A percentile compares a stretch with the other conserved stretches of the same genome.
phyloP scores from a whole-genome alignment of 352 stramenopile genomes.

The Thraustotheca clavata region DNA sequence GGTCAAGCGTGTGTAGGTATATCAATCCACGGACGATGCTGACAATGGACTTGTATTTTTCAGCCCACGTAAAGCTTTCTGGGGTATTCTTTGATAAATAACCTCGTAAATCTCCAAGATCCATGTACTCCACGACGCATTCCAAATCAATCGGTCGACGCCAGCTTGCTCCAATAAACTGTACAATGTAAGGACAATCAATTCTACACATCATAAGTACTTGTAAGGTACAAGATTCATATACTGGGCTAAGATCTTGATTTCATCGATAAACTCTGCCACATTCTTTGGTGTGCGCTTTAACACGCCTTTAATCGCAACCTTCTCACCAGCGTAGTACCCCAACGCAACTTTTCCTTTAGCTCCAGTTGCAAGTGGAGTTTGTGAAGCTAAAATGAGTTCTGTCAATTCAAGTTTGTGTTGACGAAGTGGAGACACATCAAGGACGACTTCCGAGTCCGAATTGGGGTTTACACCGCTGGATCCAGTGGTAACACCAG shows the following conservation, averaged over 20 bases:
- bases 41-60: slow-evolving; percentile 5
- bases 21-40: slow-evolving; percentile 1
- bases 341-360: slow-evolving; percentile 64
- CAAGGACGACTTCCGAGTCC: background rate
- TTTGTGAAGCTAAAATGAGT: slow-evolving; percentile 39
- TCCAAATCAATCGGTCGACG: slow-evolving; percentile 49
- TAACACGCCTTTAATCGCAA: slow-evolving; percentile 55
- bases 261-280: slow-evolving; percentile 36
- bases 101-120: slow-evolving; percentile 50
- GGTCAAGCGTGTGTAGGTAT: slow-evolving; percentile 12
- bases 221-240: slow-evolving; percentile 42
- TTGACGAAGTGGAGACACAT: background rate
- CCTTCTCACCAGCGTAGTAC: slow-evolving; percentile 51
- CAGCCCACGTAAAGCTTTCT: background rate
- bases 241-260: slow-evolving; percentile 39
- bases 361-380: slow-evolving; percentile 46
- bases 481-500: no score
- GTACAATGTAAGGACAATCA: slow-evolving; percentile 27
- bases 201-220: slow-evolving; percentile 17
- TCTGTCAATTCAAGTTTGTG: slow-evolving; percentile 31
- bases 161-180: slow-evolving; percentile 61
- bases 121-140: no score
- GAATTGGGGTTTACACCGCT: no score
- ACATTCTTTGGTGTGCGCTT: slow-evolving; percentile 30
- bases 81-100: slow-evolving; percentile 25